Conservation (phyloP, 139 green algal species). For the Coelastrella sp. region DNA sequence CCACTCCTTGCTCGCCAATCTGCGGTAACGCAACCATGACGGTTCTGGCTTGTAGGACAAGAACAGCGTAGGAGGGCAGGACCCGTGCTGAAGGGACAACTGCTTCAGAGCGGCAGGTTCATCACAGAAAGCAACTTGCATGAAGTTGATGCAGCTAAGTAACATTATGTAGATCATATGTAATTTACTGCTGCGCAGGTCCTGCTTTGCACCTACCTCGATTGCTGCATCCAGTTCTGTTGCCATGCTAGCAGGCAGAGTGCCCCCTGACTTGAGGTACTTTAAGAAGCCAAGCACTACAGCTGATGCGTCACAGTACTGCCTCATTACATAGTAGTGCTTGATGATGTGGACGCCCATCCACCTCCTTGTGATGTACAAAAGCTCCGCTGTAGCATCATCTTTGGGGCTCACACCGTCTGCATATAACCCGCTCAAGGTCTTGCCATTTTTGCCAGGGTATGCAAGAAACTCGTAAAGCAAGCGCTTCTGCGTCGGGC, state of each 20-base stretch:
- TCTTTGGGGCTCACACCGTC: not conserved
- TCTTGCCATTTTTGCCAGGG: conserved; percentile 29
- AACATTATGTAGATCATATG: too few species aligned
- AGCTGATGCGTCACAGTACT: conserved; percentile 12
- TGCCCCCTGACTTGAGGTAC: conserved; percentile 10
- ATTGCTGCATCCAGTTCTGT: conserved; percentile 27
- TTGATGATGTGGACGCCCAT: conserved; percentile 32
- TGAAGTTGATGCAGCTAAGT: too few species aligned
- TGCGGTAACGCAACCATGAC: not conserved
- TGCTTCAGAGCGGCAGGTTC: too few species aligned
- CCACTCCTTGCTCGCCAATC: not conserved
- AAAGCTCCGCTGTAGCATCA: not conserved
- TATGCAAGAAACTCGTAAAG: conserved; percentile 33
- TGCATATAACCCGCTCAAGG: conserved; percentile 22
- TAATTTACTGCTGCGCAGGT: not conserved
- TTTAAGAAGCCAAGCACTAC: conserved; percentile 16
- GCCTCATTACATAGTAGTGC: conserved; percentile 42
- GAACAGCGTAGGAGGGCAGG: not conserved
- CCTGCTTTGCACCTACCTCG: not conserved
- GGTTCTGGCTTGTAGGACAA: not conserved
- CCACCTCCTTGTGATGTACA: conserved; percentile 18
- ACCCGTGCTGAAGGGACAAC: too few species aligned
- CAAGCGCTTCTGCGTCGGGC: conserved; percentile 5
- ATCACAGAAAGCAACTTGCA: too few species aligned
- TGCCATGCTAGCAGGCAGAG: not conserved